Evolutionary conservation across 768 basidiomycete genomes (phyloP), one percentile per base, ranked within the genome.

Genomic region (Daedalea quercina): DNA sequence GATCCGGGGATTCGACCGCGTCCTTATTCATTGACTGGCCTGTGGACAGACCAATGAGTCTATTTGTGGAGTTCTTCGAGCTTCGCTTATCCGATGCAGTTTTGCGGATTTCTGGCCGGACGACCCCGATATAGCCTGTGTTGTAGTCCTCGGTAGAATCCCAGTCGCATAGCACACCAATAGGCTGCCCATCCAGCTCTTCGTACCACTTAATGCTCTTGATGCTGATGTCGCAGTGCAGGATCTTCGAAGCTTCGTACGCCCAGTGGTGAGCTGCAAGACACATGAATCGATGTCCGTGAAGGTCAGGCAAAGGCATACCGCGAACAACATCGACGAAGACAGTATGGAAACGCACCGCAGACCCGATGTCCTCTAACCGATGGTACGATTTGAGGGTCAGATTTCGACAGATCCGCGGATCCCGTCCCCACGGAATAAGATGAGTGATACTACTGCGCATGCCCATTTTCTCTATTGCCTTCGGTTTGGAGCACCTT

Each of bases 211-310:
- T 53, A 17, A 53, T 47, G 22, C 47, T 53, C 8, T 26, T 24
- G 7, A 22, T 22, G 45, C 52, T 53, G 20, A 53, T 47, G 31
- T 53, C 52, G 17, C 52, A 44, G 47, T 53, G 52, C 3, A 53
- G 52, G n/a, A 53, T 31, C 11, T 20, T 44, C 4, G 41, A 24
- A 2, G 45, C 26, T n/a, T 19, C 45, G 24, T 13, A 53, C 20
- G 37, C 45, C 44, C 45, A 53, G 22, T 41, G 26, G 26, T 47
- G 52, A 9, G 28, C 44, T 45, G 35, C 4, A 13, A 17, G 22
- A 3, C 7, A 26, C 22, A 4, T 34, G 2, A 9, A 28, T 34
- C 44, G 44, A 41, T 20, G 13, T 3, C 20, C 13, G 19, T 6
- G 4, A 4, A 19, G 4, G 11, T 11, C 11, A 31, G 28, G 28